A percentile compares a stretch with the other conserved stretches of the same genome.
phyloP scores from a whole-genome alignment of 441 rosid genomes.

The Pelargonium cotyledonis region DNA sequence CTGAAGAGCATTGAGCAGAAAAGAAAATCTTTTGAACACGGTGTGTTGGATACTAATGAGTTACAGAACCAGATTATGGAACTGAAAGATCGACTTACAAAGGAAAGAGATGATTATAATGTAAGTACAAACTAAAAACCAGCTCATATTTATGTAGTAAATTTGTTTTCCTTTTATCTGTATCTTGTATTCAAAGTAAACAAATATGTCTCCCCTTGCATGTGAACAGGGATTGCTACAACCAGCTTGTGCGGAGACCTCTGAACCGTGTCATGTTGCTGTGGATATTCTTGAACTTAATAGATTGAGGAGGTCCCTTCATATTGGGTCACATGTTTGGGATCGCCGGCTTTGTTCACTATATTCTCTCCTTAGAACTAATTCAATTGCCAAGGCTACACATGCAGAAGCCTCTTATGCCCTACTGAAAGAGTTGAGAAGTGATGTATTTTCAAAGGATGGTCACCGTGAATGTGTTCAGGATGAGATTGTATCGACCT shows the following conservation, averaged over 20 bases:
- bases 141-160: not conserved
- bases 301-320: conserved; percentile 65
- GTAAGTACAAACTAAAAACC: conserved; percentile 36
- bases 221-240: conserved; percentile 52
- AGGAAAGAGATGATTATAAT: conserved; percentile 58
- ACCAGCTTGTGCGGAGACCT: conserved; percentile 49
- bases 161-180: too few relatives aligned
- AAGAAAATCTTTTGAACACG: conserved; percentile 39
- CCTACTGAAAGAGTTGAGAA: conserved; percentile 27
- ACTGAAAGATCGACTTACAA: conserved; percentile 54
- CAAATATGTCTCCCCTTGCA: not conserved
- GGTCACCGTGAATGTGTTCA: conserved; percentile 21
- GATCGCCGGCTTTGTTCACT: conserved; percentile 70
- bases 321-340: conserved; percentile 85
- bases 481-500: conserved; percentile 22
- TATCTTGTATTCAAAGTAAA: too few relatives aligned
- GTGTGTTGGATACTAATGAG: conserved; percentile 37
- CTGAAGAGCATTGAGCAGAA: conserved; percentile 58
- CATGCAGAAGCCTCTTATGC: conserved; percentile 45
- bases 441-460: conserved; percentile 26
- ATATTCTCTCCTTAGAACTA: conserved; percentile 49
- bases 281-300: conserved; percentile 84
- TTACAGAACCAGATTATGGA: conserved; percentile 44
- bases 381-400: conserved; percentile 29
- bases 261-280: conserved; percentile 45